A percentile compares a stretch with the other conserved stretches of the same genome.
Conservation (phyloP, 768 basidiomycete species). For the Agaricus bisporus region DNA sequence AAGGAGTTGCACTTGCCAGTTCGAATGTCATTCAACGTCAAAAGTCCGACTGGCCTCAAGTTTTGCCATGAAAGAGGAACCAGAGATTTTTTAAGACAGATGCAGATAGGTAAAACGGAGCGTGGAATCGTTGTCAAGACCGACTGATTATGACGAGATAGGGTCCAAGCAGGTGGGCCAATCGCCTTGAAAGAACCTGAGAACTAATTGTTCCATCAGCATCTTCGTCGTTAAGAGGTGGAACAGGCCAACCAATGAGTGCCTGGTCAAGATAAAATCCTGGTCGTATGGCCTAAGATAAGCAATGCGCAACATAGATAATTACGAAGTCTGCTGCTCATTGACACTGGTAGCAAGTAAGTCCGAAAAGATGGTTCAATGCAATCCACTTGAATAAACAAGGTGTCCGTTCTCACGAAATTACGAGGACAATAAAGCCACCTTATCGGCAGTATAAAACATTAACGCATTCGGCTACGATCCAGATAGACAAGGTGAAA, state of each 20-base stretch:
- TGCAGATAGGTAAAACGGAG: not conserved
- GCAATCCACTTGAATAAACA: too few relatives aligned
- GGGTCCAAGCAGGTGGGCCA: not conserved
- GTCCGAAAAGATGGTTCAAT: too few relatives aligned
- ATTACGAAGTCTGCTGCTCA: too few relatives aligned
- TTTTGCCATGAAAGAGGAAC: too few relatives aligned
- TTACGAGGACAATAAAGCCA: too few relatives aligned
- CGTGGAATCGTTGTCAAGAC: constrained; percentile 4
- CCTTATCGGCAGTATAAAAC: too few relatives aligned
- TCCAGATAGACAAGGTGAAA: too few relatives aligned
- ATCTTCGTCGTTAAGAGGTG: not conserved
- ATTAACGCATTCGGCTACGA: too few relatives aligned
- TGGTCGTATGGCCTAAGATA: not conserved
- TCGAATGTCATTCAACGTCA: too few relatives aligned
- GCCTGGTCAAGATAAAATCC: not conserved
- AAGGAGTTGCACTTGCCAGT: not conserved
- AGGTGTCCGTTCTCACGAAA: too few relatives aligned
- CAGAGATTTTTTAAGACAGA: not conserved
- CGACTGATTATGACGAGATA: constrained; percentile 5
- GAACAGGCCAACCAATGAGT: not conserved
- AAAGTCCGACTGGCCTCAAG: too few relatives aligned
- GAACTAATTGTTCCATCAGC: not conserved
- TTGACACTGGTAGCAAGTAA: too few relatives aligned
- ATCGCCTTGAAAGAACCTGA: not conserved
- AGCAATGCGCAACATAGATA: not conserved